Base-by-base conservation (phyloP, 2,329 filamentous ascomycete species). In the Intubia oerlemansii region DNA sequence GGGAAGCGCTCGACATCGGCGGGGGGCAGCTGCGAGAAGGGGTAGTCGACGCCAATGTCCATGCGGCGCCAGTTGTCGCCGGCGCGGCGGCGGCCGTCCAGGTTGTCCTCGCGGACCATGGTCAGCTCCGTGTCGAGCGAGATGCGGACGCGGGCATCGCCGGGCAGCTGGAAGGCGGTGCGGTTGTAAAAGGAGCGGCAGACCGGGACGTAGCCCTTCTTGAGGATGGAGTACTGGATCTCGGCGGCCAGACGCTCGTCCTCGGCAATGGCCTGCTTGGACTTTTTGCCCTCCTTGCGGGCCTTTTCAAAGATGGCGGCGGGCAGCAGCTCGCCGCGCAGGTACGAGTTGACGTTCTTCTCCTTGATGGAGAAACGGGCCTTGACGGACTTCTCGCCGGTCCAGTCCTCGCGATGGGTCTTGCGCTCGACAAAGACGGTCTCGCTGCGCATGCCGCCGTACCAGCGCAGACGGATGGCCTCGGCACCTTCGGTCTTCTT, bases 401-500 rank as follows among this genome's bases (percentile, higher is more conserved):
- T 98, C 88, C 88, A 98, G 49, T 98, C 88, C 51, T 98, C 88
- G 22, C 88, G 75, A 56, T 98, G 88, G 1, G 88, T 98, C 55
- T 98, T 98, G 36, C 88, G 70, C 57, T 98, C 88, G 15, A 98
- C 76, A 44, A 95, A 98, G 32, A 95, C 90, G 31, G 80, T 88
- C 45, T 95, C 84, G 30, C 61, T 81, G 42, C 88, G 71, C 85
- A 98, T 93, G 24, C 80, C 82, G 34, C 88, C 88, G 45, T 98
- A 98, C 88, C 88, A 98, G 39, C 88, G 69, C 34, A 98, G 61
- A 45, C 88, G 81, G 40, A 95, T 91, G 5, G 88, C 88, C 53
- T 98, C 88, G 3, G 88, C 88, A 27, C 88, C 88, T 50, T 98
- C 88, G 0, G 82, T 91, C 64, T 98, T 98, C 59, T 93, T 92